phyloP scores from a whole-genome alignment of 805 yeast species.

The Yarrowia hollandica region DNA sequence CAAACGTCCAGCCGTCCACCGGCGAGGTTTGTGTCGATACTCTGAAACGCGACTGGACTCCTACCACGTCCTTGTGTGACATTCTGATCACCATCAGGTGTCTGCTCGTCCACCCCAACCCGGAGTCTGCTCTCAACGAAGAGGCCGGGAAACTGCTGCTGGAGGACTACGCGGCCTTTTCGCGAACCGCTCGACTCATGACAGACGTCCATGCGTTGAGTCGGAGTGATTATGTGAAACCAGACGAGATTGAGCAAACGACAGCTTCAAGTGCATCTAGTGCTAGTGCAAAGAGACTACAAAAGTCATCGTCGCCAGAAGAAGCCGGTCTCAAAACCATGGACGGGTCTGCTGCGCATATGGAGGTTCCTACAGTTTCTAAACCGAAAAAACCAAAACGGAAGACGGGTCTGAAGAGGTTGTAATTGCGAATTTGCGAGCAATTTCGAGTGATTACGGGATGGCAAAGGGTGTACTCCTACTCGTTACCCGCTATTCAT shows the following conservation, averaged over 20 bases:
- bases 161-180: slow-evolving; percentile 38
- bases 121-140: slow-evolving; percentile 40
- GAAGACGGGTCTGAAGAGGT: slow-evolving; percentile 5
- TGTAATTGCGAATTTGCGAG: too few species aligned
- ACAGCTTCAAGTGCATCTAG: too few species aligned
- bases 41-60: slow-evolving; percentile 39
- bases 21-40: slow-evolving; percentile 43
- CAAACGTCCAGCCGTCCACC: slow-evolving; percentile 39
- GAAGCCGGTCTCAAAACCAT: neutral
- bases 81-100: slow-evolving; percentile 39
- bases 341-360: neutral
- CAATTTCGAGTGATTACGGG: too few species aligned
- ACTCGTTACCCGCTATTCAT: too few species aligned
- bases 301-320: neutral
- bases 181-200: slow-evolving; percentile 38
- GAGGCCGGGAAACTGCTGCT: slow-evolving; percentile 40
- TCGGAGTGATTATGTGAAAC: slow-evolving; percentile 17
- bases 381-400: slow-evolving; percentile 21
- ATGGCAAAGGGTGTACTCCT: too few species aligned
- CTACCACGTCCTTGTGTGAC: slow-evolving; percentile 36
- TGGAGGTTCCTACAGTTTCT: neutral
- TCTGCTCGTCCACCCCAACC: slow-evolving; percentile 40
- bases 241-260: neutral
- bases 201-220: slow-evolving; percentile 38
- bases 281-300: neutral